Base-by-base conservation (phyloP, 2,329 filamentous ascomycete genomes). In the Colletotrichum karsti region DNA sequence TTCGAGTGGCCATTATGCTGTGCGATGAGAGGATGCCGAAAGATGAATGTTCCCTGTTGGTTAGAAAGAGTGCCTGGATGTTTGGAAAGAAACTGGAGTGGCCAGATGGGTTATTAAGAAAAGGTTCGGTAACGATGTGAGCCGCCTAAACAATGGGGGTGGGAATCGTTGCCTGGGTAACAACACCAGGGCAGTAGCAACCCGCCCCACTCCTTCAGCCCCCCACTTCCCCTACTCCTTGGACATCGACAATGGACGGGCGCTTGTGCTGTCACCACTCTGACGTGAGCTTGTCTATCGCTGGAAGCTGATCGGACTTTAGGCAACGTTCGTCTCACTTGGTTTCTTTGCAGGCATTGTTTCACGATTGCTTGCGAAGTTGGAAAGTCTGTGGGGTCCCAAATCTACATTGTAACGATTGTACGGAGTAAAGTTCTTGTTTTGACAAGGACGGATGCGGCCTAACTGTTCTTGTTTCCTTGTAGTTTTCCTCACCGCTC, bases 1-100 rank as follows among this genome's bases (percentile, higher is more conserved):
- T 90, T 73, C 93, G 89, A 67, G 92, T 88, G 71, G 95, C 89
- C 92, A 95, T 90, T 68, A 70, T 73, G 61, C 53, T 58, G 50
- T 53, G 50, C 55, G 44, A 9, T 51, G 50, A 62, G 57, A 67
- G 26, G 59, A 42, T 51, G 66, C 44, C 51, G 22, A 54, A 68
- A 18, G 18, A 30, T 33, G 63, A 53, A 42, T 61, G 63, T 69
- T 69, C 66, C 63, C 66, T 69, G 66, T 60, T 50, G 54, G 61
- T 68, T 58, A 67, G 50, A 60, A 64, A 54, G 53, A 46, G 26
- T 64, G 53, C 66, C 46, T 56, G 65, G 41, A 35, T 48, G 58
- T 67, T 35, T 15, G 51, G 26, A 26, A 41, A 48, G 59, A 48
- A 56, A 26, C 37, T 56, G 48, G 33, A 56, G 59, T 44, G 39